Evolutionary conservation across 306 rosid species (phyloP), one percentile per base, ranked within the genome.

Genomic region (Senna tora): DNA sequence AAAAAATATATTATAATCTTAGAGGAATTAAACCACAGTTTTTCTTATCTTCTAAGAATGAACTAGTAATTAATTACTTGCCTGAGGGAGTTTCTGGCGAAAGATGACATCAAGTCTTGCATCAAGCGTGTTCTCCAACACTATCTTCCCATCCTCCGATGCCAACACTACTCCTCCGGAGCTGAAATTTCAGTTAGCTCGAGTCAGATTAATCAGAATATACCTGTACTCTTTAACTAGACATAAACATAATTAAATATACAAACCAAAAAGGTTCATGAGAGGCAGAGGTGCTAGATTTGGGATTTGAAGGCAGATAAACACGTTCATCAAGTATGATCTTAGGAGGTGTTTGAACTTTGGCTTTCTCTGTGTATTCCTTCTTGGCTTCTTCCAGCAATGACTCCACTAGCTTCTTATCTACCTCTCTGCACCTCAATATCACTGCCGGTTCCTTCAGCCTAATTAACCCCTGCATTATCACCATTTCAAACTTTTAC

Each of bases 121-220:
- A 2, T 84, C 88, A 1, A 89, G 91, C 33, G 89, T 89, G 83
- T 83, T 89, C 71, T 86, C 91, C 52, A 77, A 72, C 76, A 84
- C 95, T 20, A 86, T 89, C 81, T 84, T 89, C 51, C 95, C 95
- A 66, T 89, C 91, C 67, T 78, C 82, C 0, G 95, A 84, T 13
- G 91, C 91, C 84, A 89, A 33, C 8, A 84, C 86, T 25, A 89
- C 58, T 72, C 91, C 89, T 68, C 95, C 95, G 0, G 88, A 80
- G 71, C 95, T 36, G 39, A 36, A 25, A n/a, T n/a, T n/a, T n/a
- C n/a, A n/a, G n/a, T n/a, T n/a, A n/a, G n/a, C n/a, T n/a, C n/a
- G n/a, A n/a, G n/a, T 25, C 2, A 25, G 30, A 25, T 25, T 25
- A 25, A 1, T 25, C 30, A 25, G 30, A 25, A 25, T 25, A n/a